Base-by-base conservation (phyloP, 169 alveolate species). In the Amoebophrya sp. region DNA sequence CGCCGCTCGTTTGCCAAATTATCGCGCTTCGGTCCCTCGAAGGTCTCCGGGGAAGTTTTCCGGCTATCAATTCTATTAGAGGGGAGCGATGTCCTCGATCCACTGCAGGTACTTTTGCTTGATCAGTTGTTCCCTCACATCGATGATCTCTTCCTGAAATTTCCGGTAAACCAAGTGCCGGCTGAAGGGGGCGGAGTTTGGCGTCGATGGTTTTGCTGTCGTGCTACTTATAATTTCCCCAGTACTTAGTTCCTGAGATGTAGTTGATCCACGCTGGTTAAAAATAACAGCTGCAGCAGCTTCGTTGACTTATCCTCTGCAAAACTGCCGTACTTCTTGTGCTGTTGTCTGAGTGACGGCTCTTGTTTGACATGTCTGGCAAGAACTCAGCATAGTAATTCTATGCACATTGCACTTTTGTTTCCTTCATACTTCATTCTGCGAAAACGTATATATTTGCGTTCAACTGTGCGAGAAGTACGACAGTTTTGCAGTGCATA, bases 181-280 rank as follows among this genome's bases (percentile, higher is more conserved):
- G 66, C 66, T 47, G 66, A 47, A 47, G 66, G 66, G 66, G 66
- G 66, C 66, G 66, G 66, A 47, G 66, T 47, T 47, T 47, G 66
- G 66, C 66, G 66, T 47, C 66, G 66, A 47, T 47, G 66, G 66
- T 47, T 47, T 47, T 47, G 66, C 66, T 18, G 66, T 47, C 66
- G 66, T 47, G 66, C 66, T 47, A 47, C 66, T 47, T 47, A 47
- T 47, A 47, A 47, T 47, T 47, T 47, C 66, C 66, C 66, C 66
- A 47, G 66, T 47, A 47, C 66, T 47, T 47, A 12, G 66, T 47
- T 47, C 66, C 18, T 47, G 66, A 47, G 66, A 47, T 47, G 66
- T 47, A 47, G 66, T 47, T 47, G 66, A 47, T 47, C 66, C 66
- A 47, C 66, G 66, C 66, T 47, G 66, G 66, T 47, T 47, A 47